Percentiles rank a stretch among this genome's conserved stretches.
Evolutionary conservation across 164 flowering plant genomes (phyloP).

Genomic region (Santalum album): DNA sequence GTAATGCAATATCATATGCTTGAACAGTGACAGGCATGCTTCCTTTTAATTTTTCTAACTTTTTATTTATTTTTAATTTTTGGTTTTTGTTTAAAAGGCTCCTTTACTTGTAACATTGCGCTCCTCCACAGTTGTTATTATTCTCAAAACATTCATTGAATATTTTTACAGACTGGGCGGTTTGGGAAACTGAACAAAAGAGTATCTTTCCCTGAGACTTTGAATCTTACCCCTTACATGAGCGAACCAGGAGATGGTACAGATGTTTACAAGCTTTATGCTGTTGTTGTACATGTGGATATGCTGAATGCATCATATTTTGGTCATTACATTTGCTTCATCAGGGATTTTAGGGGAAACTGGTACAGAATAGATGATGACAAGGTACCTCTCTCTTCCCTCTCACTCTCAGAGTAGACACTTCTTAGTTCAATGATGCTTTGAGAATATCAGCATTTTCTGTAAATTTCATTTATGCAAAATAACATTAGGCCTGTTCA

Average conservation of each 20-base stretch:
- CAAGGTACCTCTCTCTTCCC: conserved; percentile 37
- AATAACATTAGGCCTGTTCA: too few relatives aligned
- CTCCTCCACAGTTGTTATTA: not conserved
- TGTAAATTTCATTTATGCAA: too few relatives aligned
- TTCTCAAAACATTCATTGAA: not conserved
- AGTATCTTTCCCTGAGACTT: conserved; percentile 74
- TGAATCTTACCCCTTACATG: conserved; percentile 83
- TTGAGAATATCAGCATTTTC: too few relatives aligned
- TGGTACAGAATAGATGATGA: conserved; percentile 94
- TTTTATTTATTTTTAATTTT: too few relatives aligned
- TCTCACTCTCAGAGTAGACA: too few relatives aligned
- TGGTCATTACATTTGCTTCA: conserved; percentile 93
- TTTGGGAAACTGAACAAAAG: conserved; percentile 96
- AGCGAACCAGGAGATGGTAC: conserved; percentile 51
- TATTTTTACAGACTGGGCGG: conserved; percentile 70
- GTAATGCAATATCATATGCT: not conserved
- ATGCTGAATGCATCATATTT: conserved; percentile 97
- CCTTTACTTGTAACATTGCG: not conserved
- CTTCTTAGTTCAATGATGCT: too few relatives aligned
- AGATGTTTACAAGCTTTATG: conserved; percentile 75
- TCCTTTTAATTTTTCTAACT: too few relatives aligned
- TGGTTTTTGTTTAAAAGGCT: not conserved
- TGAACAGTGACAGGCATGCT: too few relatives aligned
- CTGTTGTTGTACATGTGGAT: conserved; percentile 91
- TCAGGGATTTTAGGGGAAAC: conserved; percentile 63